Evolutionary conservation across 1,284 basidiomycete genomes (phyloP).

Genomic region (Hypsizygus ulmarius): DNA sequence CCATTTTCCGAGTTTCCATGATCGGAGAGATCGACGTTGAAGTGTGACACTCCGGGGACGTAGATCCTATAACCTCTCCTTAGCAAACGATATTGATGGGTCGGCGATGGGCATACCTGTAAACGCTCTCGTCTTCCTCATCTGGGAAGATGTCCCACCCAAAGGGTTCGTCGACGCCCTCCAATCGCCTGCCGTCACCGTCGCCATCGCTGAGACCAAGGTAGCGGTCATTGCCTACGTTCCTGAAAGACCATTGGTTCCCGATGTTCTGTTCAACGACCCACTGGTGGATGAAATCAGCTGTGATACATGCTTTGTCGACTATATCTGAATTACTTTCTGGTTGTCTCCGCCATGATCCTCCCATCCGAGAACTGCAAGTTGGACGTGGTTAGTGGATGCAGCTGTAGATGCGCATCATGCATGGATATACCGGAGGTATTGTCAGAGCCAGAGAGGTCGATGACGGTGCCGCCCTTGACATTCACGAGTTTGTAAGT

Average conservation of each 20-base stretch:
- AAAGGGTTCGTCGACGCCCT: slow-evolving; percentile 15
- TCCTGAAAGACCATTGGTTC: slow-evolving; percentile 22
- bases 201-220: slow-evolving; percentile 16
- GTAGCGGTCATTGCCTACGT: slow-evolving; percentile 17
- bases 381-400: not conserved
- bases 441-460: slow-evolving; percentile 23
- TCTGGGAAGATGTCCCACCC: slow-evolving; percentile 24
- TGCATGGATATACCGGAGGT: slow-evolving; percentile 14
- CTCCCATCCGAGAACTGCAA: slow-evolving; percentile 21
- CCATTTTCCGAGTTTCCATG: slow-evolving; percentile 20
- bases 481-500: slow-evolving; percentile 25
- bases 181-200: slow-evolving; percentile 7
- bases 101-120: too few relatives aligned
- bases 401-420: not conserved
- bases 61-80: too few relatives aligned
- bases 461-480: slow-evolving; percentile 22
- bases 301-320: not conserved
- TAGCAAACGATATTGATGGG: too few relatives aligned
- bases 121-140: slow-evolving; percentile 3
- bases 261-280: slow-evolving; percentile 6
- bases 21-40: slow-evolving; percentile 23
- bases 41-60: not conserved
- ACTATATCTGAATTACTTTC: slow-evolving; percentile 14
- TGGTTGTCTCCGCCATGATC: slow-evolving; percentile 22
- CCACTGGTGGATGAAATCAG: slow-evolving; percentile 19